phyloP scores from a whole-genome alignment of 371 early-diverging fungal genomes.

The Circinella umbellata region DNA sequence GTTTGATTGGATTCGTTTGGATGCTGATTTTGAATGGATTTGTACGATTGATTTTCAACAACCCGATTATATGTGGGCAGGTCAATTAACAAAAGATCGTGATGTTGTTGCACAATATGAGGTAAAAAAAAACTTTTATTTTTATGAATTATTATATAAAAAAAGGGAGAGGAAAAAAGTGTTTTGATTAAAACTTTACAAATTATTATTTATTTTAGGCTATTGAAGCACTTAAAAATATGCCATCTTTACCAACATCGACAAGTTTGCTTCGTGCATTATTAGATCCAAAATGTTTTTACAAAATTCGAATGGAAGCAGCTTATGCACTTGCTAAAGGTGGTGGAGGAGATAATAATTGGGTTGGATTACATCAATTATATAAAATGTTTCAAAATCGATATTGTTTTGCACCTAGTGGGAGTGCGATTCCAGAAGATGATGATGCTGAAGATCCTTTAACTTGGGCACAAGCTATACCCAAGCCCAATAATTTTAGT shows the following conservation, averaged over 20 bases:
- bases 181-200: background rate
- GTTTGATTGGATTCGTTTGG: conserved; percentile 97
- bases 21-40: conserved; percentile 96
- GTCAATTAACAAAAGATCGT: conserved; percentile 91
- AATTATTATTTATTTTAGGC: conserved; percentile 37
- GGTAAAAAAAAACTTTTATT: conserved; percentile 12
- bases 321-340: conserved; percentile 85
- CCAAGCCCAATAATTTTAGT: conserved; percentile 87
- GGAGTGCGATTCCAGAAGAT: conserved; percentile 11
- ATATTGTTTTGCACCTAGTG: conserved; percentile 65
- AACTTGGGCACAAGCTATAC: conserved; percentile 63
- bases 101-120: conserved; percentile 98
- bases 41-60: conserved; percentile 90
- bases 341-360: conserved; percentile 59
- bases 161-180: background rate
- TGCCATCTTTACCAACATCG: conserved; percentile 73
- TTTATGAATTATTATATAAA: background rate
- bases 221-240: conserved; percentile 63
- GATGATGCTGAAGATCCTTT: conserved; percentile 41
- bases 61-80: conserved; percentile 96
- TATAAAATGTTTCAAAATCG: conserved; percentile 75
- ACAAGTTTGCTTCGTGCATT: conserved; percentile 80
- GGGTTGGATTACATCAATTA: conserved; percentile 80
- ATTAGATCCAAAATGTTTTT: conserved; percentile 86
- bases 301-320: conserved; percentile 92